Percentiles rank a stretch among this genome's conserved stretches.
Conservation (phyloP, 1,284 basidiomycete species). For the Fomitopsis schrenkii region DNA sequence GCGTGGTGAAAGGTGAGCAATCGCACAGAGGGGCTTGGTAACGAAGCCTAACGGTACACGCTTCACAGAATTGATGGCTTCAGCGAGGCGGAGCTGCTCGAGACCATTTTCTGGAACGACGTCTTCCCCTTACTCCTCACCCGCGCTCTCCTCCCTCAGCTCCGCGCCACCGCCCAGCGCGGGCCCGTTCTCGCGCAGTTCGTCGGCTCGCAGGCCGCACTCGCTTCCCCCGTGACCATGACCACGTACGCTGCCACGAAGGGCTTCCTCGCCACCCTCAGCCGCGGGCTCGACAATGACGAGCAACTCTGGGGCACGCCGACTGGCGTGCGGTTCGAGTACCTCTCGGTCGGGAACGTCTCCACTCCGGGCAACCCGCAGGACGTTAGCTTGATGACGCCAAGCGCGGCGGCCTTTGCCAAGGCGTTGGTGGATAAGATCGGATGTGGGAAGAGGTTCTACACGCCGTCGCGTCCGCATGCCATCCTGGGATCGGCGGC, state of each 20-base stretch:
- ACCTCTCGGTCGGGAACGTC: constrained; percentile 20
- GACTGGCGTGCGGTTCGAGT: constrained; percentile 20
- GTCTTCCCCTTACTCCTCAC: constrained; percentile 25
- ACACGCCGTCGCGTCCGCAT: neutral
- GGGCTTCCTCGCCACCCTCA: constrained; percentile 19
- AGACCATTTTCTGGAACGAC: constrained; percentile 16
- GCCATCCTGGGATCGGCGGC: neutral
- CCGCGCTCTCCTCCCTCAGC: constrained; percentile 22
- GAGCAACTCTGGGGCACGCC: constrained; percentile 16
- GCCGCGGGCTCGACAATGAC: constrained; percentile 22
- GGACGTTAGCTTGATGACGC: constrained; percentile 12
- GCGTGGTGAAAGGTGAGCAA: constrained; percentile 7
- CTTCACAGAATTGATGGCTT: constrained; percentile 17
- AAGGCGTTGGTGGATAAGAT: constrained; percentile 11
- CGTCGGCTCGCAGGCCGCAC: constrained; percentile 19
- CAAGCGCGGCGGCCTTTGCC: constrained; percentile 15
- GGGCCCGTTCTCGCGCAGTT: constrained; percentile 23
- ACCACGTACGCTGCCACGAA: constrained; percentile 22
- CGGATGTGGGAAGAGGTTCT: neutral
- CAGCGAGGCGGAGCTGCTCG: constrained; percentile 15
- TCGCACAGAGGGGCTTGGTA: neutral
- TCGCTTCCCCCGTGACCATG: constrained; percentile 18
- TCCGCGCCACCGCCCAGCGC: constrained; percentile 15
- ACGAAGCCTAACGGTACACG: neutral
- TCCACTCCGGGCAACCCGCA: constrained; percentile 9